phyloP scores from a whole-genome alignment of 169 alveolate genomes.

The Plasmodium adleri region DNA sequence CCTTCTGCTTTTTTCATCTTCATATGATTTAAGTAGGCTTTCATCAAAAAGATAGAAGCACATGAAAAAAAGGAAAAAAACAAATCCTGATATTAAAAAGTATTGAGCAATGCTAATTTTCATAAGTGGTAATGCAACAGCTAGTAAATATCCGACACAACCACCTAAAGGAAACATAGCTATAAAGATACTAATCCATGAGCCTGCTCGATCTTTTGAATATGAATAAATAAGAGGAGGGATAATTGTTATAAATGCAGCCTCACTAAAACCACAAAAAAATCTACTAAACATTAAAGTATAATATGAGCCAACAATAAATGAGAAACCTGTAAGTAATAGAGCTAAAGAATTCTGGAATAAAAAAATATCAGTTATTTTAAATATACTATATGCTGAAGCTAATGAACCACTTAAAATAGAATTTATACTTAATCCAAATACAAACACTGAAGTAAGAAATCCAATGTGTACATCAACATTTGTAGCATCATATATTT shows the following conservation, averaged over 20 bases:
- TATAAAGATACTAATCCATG: conserved; percentile 59
- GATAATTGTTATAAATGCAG: conserved; percentile 48
- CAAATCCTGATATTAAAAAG: conserved; percentile 6
- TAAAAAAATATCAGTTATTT: conserved; percentile 29
- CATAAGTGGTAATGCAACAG: not conserved
- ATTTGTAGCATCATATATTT: conserved; percentile 24
- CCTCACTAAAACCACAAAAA: conserved; percentile 68
- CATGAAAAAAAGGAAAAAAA: conserved; percentile 1
- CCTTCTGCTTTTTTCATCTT: conserved; percentile 28
- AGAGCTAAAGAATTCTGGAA: conserved; percentile 40
- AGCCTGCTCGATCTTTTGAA: conserved; percentile 52
- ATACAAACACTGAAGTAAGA: conserved; percentile 48
- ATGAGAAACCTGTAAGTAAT: conserved; percentile 29
- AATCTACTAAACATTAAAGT: conserved; percentile 62
- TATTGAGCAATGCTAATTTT: conserved; percentile 43
- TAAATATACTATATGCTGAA: conserved; percentile 23
- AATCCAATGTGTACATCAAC: conserved; percentile 68
- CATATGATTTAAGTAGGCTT: conserved; percentile 23
- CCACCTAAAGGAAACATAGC: conserved; percentile 61
- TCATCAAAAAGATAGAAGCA: conserved; percentile 40
- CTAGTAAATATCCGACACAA: conserved; percentile 29
- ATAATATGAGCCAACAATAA: conserved; percentile 43
- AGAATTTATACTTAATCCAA: conserved; percentile 55
- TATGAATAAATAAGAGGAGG: conserved; percentile 61
- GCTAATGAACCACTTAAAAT: conserved; percentile 53